Base-by-base conservation (phyloP, 2,329 filamentous ascomycete species). In the Pseudogymnoascus sp. region DNA sequence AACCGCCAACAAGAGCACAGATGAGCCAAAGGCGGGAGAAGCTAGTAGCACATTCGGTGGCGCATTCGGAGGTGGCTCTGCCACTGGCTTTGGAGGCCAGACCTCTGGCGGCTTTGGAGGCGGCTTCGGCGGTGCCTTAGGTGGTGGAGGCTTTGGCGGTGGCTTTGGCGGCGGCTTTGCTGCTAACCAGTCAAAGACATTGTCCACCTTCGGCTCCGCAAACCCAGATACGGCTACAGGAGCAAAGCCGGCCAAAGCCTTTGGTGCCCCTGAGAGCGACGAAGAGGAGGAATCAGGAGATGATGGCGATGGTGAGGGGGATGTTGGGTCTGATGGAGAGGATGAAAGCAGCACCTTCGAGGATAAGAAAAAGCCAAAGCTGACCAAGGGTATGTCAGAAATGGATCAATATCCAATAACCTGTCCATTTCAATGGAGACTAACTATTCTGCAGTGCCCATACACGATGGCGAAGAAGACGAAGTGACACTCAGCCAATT, bases 391-490 rank as follows among this genome's bases (percentile, higher is more conserved):
- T 92, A 78, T 76, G 84, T 75, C 56, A n/a, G 14, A 28, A 31
- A 50, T 28, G 14, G 23, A 33, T 56, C n/a, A 18, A 56, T 56
- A 33, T 14, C 16, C 60, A 63, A 64, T 74, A 76, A 18, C 8
- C 8, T 31, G 25, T 53, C n/a, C 10, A 33, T 18, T 56, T 14
- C 14, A 35, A 37, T 21, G 18, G 14, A 4, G 40, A 7, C 35
- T 38, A 42, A 38, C 38, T 25, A 56, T 56, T 56, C 8, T 21
- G 16, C 8, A 92, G 84, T 87, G 28, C 77, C 78, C 59, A 84
- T 93, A 44, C 89, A 96, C 73, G 93, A 94, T 61, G 93, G 93
- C 63, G 93, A 97, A 76, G 86, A 92, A 70, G 86, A 86, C 59
- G 93, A 97, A 74, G 80, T 81, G 18, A 93, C 89, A 1, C 77